These are phyloP conservation scores for Podila verticillata DNA, from an alignment of 192 early-diverging fungal species.

Conservation along the genomic window DNA sequence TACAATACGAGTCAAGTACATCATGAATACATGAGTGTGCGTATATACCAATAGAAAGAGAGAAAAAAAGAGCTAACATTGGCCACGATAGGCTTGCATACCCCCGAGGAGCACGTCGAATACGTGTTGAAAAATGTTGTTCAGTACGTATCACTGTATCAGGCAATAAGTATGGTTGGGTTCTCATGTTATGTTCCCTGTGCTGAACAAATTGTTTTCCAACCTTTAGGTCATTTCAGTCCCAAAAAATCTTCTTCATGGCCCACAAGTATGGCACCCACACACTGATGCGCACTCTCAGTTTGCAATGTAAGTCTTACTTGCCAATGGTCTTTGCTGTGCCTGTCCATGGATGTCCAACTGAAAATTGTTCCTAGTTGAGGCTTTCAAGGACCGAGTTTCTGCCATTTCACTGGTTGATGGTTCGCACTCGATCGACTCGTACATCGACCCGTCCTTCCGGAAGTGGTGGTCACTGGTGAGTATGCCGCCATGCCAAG, in stretches of 20 bases:
- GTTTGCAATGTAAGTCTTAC: constrained; percentile 24
- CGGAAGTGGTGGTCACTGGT: constrained; percentile 48
- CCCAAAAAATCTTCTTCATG: constrained; percentile 28
- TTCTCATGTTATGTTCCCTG: neutral
- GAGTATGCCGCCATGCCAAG: neutral
- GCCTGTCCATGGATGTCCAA: neutral
- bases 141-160: constrained; percentile 4
- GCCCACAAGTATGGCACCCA: constrained; percentile 46
- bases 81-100: constrained; percentile 8
- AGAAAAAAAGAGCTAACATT: neutral
- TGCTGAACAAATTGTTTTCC: neutral
- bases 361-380: constrained; percentile 1
- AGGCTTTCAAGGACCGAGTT: constrained; percentile 33
- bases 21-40: too few relatives aligned
- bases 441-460: constrained; percentile 1
- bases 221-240: constrained; percentile 3
- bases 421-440: constrained; percentile 22
- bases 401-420: constrained; percentile 26
- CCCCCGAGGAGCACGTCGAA: constrained; percentile 32
- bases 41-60: too few relatives aligned
- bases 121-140: constrained; percentile 22
- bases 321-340: neutral
- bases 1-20: too few relatives aligned
- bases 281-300: constrained; percentile 20
- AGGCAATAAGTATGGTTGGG: neutral